A percentile compares a stretch with the other conserved stretches of the same genome.
Conservation (phyloP, 306 rosid genomes). For the Fragaria vesca region DNA sequence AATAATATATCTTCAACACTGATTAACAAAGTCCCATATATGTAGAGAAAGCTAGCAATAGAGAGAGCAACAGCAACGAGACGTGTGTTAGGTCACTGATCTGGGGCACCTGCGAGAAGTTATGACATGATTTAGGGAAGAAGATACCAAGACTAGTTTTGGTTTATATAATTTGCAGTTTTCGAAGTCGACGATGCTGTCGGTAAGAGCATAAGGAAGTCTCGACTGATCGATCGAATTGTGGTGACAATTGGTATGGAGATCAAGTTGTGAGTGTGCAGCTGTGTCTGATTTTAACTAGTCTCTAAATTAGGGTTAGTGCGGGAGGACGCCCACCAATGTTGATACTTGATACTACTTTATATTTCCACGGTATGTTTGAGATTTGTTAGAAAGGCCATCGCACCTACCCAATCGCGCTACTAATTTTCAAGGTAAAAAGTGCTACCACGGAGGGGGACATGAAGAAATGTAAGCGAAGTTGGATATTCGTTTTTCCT, state of each 20-base stretch:
- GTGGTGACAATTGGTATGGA: not conserved
- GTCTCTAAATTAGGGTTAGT: not conserved
- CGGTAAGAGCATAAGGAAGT: not conserved
- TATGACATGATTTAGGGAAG: not conserved
- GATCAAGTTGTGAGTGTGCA: not conserved
- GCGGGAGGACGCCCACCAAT: constrained; percentile 9
- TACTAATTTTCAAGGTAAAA: not conserved
- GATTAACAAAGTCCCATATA: not conserved
- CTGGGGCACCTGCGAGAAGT: constrained; percentile 2
- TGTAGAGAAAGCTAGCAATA: not conserved
- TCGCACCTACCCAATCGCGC: not conserved
- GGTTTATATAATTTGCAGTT: not conserved
- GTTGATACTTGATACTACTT: not conserved
- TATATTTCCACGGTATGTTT: not conserved
- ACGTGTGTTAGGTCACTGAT: not conserved
- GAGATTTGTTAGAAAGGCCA: not conserved
- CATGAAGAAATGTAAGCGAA: not conserved
- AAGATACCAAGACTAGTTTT: not conserved
- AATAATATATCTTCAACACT: not conserved
- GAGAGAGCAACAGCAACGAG: not conserved
- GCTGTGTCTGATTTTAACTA: not conserved
- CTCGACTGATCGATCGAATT: too few relatives aligned
- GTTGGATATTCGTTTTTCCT: not conserved
- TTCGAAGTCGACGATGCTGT: not conserved
- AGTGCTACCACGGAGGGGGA: constrained; percentile 5